Evolutionary conservation across 495 filamentous ascomycete species (phyloP).

Genomic region (Hypoxylon rickii): DNA sequence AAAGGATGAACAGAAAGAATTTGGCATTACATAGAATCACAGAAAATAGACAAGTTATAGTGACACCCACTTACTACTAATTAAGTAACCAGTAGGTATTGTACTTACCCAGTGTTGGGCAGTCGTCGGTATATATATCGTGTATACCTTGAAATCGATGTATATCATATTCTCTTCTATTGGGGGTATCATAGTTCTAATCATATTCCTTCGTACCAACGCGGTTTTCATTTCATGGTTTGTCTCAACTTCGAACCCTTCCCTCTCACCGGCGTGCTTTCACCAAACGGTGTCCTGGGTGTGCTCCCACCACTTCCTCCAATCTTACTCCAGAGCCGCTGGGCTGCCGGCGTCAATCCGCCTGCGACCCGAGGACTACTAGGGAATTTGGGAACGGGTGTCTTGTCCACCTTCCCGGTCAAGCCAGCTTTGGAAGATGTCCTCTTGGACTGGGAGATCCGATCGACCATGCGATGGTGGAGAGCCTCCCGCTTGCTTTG

Average conservation of each 20-base stretch:
- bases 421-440: constrained; percentile 50
- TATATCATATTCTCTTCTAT: constrained; percentile 2
- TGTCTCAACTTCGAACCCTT: constrained; percentile 40
- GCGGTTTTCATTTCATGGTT: constrained; percentile 18
- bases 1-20: too few relatives aligned
- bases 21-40: too few relatives aligned
- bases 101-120: neutral
- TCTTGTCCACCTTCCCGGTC: constrained; percentile 61
- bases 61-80: too few relatives aligned
- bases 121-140: neutral
- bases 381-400: constrained; percentile 71
- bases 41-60: too few relatives aligned
- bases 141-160: neutral
- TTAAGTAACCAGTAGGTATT: neutral
- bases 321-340: constrained; percentile 73
- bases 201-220: constrained; percentile 15
- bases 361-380: constrained; percentile 71
- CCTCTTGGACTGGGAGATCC: constrained; percentile 73
- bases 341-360: constrained; percentile 77
- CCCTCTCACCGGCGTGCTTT: constrained; percentile 40
- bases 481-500: constrained; percentile 79
- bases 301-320: constrained; percentile 56
- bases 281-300: constrained; percentile 55
- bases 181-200: constrained; percentile 28
- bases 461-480: constrained; percentile 90